Base-by-base conservation (phyloP, 805 yeast genomes). In the Lipomyces sp. region DNA sequence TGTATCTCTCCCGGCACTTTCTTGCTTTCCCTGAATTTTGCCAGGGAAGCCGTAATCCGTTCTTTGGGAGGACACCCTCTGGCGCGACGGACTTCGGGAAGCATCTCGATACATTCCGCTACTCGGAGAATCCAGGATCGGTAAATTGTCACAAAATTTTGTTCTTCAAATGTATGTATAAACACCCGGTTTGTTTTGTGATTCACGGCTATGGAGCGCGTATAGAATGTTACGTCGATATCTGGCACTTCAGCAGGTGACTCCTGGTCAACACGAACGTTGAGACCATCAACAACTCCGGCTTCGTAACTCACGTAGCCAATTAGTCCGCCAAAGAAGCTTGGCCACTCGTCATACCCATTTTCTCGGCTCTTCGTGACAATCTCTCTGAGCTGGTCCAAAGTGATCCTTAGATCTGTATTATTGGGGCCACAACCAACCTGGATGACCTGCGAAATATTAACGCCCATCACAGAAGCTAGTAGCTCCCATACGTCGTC, bases 301-400 rank as follows among this genome's bases (percentile, higher is more conserved):
- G 90, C 94, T 75, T 94, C 99, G 75, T 95, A 95, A 0, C 96
- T 89, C 10, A 95, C 77, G 53, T 89, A 81, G 3, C 99, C 99
- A 63, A 93, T 80, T 39, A 90, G 81, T 0, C 99, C 99, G n/a
- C 99, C 98, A 64, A 86, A 79, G 73, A 95, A 95, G 0, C 97
- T 97, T 24, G 91, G 78, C 0, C 79, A 55, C 30, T 10, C 42
- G 35, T 42, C 24, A 60, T 7, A 10, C 35, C 58, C 58, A 3
- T n/a, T 15, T 11, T 35, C 58, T 33, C 29, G 15, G 45, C 29
- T 29, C 4, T 15, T 55, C 45, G 3, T 37, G 32, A 57, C n/a
- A 10, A 4, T 32, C 24, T 24, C 35, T 24, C 37, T 59, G 63
- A 50, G 30, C 29, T 57, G 59, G 30, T 48, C 61, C 10, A 59